Conservation (phyloP, 225 moss, liverwort and hornwort genomes). For the Polytrichum commune region DNA sequence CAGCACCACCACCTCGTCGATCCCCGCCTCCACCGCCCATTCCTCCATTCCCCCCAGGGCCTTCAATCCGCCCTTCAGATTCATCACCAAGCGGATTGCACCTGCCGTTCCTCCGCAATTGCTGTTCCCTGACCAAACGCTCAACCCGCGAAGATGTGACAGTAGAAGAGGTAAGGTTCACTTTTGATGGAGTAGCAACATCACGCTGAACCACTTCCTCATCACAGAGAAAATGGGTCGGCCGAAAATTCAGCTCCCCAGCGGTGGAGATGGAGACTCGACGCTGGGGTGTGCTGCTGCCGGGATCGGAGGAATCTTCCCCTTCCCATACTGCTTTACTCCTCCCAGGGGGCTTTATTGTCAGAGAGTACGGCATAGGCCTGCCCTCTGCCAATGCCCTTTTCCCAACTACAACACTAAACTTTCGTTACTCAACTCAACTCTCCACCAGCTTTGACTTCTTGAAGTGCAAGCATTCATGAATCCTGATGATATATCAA, state of each 20-base stretch:
- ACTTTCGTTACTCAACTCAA: conserved; percentile 24
- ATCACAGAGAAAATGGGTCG: conserved; percentile 39
- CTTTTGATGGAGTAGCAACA: conserved; percentile 36
- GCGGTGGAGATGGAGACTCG: conserved; percentile 37
- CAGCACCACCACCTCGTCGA: conserved; percentile 40
- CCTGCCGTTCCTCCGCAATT: conserved; percentile 47
- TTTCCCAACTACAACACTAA: conserved; percentile 9
- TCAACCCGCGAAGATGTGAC: conserved; percentile 71
- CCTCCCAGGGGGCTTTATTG: conserved; percentile 41
- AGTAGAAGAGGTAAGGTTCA: conserved; percentile 43
- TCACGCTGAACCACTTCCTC: conserved; percentile 39
- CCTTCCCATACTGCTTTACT: conserved; percentile 51
- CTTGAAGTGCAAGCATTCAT: conserved; percentile 1
- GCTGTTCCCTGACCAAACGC: conserved; percentile 75
- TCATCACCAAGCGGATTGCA: conserved; percentile 53
- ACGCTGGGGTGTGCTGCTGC: conserved; percentile 21
- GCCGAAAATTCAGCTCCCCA: conserved; percentile 39
- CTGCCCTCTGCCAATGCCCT: conserved; percentile 45
- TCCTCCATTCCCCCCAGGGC: conserved; percentile 63
- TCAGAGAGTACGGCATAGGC: conserved; percentile 62
- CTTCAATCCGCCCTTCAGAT: conserved; percentile 39
- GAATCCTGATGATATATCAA: not conserved
- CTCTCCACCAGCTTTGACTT: conserved; percentile 7
- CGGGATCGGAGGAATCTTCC: conserved; percentile 50
- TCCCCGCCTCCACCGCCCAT: conserved; percentile 45